phyloP scores from a whole-genome alignment of 805 yeast genomes.

The Lipomyces yamanashiensis region DNA sequence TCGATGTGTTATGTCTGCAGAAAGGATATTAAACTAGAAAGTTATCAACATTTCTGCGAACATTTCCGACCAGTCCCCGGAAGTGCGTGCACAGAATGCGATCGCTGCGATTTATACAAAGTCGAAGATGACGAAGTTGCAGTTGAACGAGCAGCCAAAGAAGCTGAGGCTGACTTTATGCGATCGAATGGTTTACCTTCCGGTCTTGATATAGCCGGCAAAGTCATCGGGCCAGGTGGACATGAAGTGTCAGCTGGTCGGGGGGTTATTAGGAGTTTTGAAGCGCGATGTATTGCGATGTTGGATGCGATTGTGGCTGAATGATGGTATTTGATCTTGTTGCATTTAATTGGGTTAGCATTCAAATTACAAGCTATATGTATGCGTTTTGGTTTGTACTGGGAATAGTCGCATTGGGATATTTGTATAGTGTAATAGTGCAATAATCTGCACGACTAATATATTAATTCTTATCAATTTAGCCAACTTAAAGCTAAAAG shows the following conservation, averaged over 20 bases:
- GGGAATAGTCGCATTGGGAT: neutral
- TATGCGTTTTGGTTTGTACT: neutral
- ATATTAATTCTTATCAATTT: too few species aligned
- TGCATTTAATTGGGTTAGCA: neutral
- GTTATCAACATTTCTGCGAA: conserved; percentile 34
- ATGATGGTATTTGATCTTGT: neutral
- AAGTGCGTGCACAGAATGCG: conserved; percentile 34
- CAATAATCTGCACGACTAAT: neutral
- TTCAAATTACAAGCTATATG: too few species aligned
- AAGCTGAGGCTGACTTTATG: conserved; percentile 31
- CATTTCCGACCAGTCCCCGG: conserved; percentile 36
- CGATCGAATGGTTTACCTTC: conserved; percentile 29
- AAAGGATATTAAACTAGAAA: conserved; percentile 29
- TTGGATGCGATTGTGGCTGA: conserved; percentile 22
- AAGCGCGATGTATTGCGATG: conserved; percentile 4
- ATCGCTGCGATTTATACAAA: conserved; percentile 36
- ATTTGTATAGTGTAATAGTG: neutral
- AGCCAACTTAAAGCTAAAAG: too few species aligned
- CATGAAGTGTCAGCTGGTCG: conserved; percentile 7
- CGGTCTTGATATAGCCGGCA: conserved; percentile 21
- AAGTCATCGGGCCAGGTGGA: conserved; percentile 23
- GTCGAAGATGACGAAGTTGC: conserved; percentile 34
- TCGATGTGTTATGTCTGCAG: conserved; percentile 37
- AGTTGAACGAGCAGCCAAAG: conserved; percentile 32
- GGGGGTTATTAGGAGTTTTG: conserved; percentile 3